Percentiles rank a stretch among this genome's conserved stretches.
phyloP scores from a whole-genome alignment of 345 rosid species.

The Alliaria petiolata region DNA sequence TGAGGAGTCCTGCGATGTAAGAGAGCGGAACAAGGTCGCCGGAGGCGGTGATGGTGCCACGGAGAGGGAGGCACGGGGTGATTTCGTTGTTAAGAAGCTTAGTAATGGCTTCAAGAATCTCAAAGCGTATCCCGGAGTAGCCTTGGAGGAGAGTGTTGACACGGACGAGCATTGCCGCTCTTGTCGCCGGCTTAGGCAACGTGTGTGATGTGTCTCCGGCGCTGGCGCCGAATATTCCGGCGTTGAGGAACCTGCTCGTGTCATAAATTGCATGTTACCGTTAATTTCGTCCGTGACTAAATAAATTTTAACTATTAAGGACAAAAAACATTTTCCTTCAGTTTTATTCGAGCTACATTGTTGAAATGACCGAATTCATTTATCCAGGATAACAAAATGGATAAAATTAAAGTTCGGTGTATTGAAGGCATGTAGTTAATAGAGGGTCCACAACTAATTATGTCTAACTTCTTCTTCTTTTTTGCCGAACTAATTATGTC shows the following conservation, averaged over 20 bases:
- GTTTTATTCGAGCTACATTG: background rate
- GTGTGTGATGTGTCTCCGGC: constrained; percentile 45
- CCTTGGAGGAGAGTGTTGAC: constrained; percentile 76
- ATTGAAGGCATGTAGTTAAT: background rate
- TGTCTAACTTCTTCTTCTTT: too few species aligned
- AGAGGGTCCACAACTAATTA: background rate
- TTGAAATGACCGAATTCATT: background rate
- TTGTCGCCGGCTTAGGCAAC: constrained; percentile 50
- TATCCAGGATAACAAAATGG: background rate
- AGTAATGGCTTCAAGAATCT: constrained; percentile 64
- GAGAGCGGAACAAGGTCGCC: constrained; percentile 72
- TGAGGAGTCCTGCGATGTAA: constrained; percentile 64
- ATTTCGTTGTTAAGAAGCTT: constrained; percentile 58
- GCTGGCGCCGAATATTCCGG: constrained; percentile 61
- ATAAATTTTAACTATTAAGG: background rate
- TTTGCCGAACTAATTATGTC: background rate
- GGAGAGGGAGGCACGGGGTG: constrained; percentile 72
- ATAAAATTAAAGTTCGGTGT: background rate
- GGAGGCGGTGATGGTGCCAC: constrained; percentile 68
- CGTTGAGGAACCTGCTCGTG: constrained; percentile 56
- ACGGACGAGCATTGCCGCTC: constrained; percentile 76
- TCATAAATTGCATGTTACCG: background rate
- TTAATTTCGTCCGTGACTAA: background rate
- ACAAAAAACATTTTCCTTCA: background rate
- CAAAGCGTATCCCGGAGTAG: constrained; percentile 69